Evolutionary conservation across 495 filamentous ascomycete species (phyloP).

Genomic region (Penicillium maclennaniae): DNA sequence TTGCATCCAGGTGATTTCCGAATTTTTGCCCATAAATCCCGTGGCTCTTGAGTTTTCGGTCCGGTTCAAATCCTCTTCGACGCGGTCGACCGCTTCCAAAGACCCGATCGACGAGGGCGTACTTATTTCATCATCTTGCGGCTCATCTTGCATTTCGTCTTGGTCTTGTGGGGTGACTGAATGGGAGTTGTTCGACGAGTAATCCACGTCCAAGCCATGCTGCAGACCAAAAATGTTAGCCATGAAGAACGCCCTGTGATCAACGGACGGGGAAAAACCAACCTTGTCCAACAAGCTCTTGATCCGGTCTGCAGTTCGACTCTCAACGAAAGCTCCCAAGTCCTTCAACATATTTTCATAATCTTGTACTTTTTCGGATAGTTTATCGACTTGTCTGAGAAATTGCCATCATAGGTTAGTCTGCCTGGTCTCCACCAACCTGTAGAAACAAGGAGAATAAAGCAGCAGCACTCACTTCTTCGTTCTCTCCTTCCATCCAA

Average conservation of each 20-base stretch:
- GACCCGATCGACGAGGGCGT: conserved; percentile 57
- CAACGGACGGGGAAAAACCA: conserved; percentile 2
- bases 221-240: conserved; percentile 2
- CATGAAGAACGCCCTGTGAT: neutral
- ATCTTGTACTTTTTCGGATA: conserved; percentile 47
- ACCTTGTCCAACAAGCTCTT: conserved; percentile 38
- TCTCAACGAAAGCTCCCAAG: conserved; percentile 28
- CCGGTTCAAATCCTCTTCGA: conserved; percentile 59
- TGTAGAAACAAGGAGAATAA: neutral
- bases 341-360: conserved; percentile 48
- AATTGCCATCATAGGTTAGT: conserved; percentile 1
- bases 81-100: conserved; percentile 54
- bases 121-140: conserved; percentile 8
- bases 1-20: conserved; percentile 62
- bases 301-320: conserved; percentile 32
- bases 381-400: conserved; percentile 35
- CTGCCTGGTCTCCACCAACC: neutral
- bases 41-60: conserved; percentile 48
- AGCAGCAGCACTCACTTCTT: conserved; percentile 43
- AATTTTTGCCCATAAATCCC: conserved; percentile 64
- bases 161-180: conserved; percentile 25
- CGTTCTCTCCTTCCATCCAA: conserved; percentile 56
- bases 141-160: neutral
- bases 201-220: conserved; percentile 23
- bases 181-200: conserved; percentile 30